These are phyloP conservation scores for Zangia roseola DNA, from an alignment of 768 basidiomycete species.

Conservation along the genomic window DNA sequence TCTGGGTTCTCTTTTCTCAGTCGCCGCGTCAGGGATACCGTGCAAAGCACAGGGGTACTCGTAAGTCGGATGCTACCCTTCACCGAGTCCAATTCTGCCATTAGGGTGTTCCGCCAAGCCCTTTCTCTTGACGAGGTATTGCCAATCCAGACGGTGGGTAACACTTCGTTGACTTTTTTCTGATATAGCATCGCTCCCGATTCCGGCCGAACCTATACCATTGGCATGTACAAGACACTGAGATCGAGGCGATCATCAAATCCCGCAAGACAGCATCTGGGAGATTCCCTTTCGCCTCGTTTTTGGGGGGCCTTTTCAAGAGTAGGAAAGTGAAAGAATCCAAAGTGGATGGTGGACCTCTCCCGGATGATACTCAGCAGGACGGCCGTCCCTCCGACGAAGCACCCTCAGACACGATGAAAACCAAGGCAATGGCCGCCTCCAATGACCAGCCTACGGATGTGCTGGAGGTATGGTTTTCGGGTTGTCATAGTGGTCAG, in stretches of 20 bases:
- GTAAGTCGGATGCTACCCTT: slow-evolving; percentile 63
- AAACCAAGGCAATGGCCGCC: background rate
- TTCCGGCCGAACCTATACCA: slow-evolving; percentile 67
- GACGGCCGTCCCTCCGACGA: background rate
- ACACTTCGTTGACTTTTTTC: slow-evolving; percentile 9
- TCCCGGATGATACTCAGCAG: background rate
- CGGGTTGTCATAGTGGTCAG: slow-evolving; percentile 70
- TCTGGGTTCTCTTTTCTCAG: slow-evolving; percentile 1
- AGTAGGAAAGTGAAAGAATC: background rate
- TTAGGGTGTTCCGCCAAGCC: slow-evolving; percentile 76
- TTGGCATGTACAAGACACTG: slow-evolving; percentile 27
- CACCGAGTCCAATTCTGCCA: slow-evolving; percentile 55
- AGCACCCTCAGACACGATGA: background rate
- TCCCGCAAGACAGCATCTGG: background rate
- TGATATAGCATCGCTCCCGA: slow-evolving; percentile 60
- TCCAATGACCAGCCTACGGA: slow-evolving; percentile 35
- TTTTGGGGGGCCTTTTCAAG: background rate
- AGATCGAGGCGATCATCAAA: slow-evolving; percentile 21
- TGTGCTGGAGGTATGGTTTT: slow-evolving; percentile 80
- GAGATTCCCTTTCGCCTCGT: background rate
- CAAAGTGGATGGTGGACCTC: background rate
- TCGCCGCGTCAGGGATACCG: slow-evolving; percentile 61
- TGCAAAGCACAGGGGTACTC: slow-evolving; percentile 72
- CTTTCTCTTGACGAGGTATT: slow-evolving; percentile 73
- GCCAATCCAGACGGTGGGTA: background rate